These are phyloP conservation scores for Torrubiella hemipterigena DNA, from an alignment of 2,329 filamentous ascomycete genomes.

Conservation along the genomic window DNA sequence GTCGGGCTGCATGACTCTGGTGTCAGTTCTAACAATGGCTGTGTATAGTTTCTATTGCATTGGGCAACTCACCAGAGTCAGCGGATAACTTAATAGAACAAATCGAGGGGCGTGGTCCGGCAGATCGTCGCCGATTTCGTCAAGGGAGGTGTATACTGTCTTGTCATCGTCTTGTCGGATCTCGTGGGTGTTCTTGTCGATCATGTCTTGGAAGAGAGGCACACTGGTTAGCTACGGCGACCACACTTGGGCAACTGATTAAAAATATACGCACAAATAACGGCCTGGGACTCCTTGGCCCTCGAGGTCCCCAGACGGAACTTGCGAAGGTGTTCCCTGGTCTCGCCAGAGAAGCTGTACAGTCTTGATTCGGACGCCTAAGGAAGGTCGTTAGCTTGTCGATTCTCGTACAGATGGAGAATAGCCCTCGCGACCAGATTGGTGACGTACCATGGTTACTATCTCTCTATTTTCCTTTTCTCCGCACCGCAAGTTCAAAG, in stretches of 20 bases:
- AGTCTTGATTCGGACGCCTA: constrained; percentile 68
- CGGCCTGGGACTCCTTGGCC: constrained; percentile 74
- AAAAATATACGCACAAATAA: constrained; percentile 68
- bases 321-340: constrained; percentile 81
- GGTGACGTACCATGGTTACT: no score
- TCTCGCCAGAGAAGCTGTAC: constrained; percentile 87
- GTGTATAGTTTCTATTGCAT: not conserved
- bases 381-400: not conserved
- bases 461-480: no score
- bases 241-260: not conserved
- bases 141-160: constrained; percentile 66
- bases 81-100: constrained; percentile 78
- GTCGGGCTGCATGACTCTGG: constrained; percentile 43
- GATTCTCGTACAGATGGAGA: not conserved
- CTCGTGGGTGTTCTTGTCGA: constrained; percentile 82
- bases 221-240: not conserved
- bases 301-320: constrained; percentile 87
- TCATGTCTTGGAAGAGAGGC: constrained; percentile 52
- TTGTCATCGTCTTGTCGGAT: constrained; percentile 74
- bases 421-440: no score
- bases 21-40: constrained; percentile 8
- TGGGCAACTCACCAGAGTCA: constrained; percentile 57
- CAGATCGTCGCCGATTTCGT: constrained; percentile 75
- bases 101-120: constrained; percentile 88
- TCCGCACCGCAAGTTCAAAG: no score